These are phyloP conservation scores for Petunia axillaris DNA, from an alignment of 257 asterid genomes.

Conservation along the genomic window DNA sequence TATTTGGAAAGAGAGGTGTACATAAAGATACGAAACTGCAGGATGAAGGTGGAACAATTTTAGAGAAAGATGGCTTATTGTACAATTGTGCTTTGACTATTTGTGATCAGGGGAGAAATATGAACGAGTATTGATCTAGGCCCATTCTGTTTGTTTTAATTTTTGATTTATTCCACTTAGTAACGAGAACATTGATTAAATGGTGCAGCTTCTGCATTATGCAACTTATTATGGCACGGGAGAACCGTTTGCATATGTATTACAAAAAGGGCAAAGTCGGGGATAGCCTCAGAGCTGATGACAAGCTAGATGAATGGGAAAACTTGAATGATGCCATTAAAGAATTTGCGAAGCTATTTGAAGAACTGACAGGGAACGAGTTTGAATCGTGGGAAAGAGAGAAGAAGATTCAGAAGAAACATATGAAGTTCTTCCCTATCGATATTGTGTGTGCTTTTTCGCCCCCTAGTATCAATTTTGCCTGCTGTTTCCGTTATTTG, in stretches of 20 bases:
- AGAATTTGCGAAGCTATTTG: slow-evolving; percentile 60
- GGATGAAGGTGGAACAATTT: slow-evolving; percentile 65
- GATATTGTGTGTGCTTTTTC: slow-evolving; percentile 53
- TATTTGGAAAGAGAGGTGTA: slow-evolving; percentile 85
- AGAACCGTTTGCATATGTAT: slow-evolving; percentile 64
- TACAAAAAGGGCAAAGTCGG: slow-evolving; percentile 67
- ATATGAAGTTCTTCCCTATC: slow-evolving; percentile 55
- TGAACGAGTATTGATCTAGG: slow-evolving; percentile 57
- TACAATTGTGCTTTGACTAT: slow-evolving; percentile 73
- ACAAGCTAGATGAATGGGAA: slow-evolving; percentile 62
- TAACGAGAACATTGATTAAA: neutral
- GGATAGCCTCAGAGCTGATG: slow-evolving; percentile 49
- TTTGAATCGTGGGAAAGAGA: slow-evolving; percentile 82
- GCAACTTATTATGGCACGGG: slow-evolving; percentile 69
- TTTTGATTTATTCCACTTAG: neutral
- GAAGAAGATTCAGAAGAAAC: slow-evolving; percentile 62
- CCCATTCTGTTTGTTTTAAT: neutral
- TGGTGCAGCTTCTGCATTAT: slow-evolving; percentile 53
- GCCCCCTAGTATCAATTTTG: too few species aligned
- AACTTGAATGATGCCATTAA: slow-evolving; percentile 46
- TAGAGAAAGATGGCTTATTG: slow-evolving; percentile 70
- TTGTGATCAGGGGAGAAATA: slow-evolving; percentile 48
- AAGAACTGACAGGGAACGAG: slow-evolving; percentile 64
- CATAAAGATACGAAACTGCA: slow-evolving; percentile 79
- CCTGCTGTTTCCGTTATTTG: neutral